These are phyloP conservation scores for Gossypium longicalyx DNA, from an alignment of 345 rosid species.

Conservation along the genomic window DNA sequence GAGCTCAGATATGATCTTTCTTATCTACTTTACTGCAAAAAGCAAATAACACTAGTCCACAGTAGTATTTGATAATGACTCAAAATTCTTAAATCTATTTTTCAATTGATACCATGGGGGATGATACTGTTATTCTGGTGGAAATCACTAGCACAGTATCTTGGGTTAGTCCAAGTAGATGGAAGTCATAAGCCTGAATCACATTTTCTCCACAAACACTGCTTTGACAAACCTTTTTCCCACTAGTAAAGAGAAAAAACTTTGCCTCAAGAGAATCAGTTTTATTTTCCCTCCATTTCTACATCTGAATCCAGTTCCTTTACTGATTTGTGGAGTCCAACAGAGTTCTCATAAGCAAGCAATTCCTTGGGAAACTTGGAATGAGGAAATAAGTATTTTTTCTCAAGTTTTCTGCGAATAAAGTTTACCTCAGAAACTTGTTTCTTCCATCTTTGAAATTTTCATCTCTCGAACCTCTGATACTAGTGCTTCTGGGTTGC, in stretches of 20 bases:
- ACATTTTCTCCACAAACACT: background rate
- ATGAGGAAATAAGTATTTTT: background rate
- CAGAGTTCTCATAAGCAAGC: background rate
- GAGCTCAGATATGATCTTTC: background rate
- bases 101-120: background rate
- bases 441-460: conserved; percentile 1
- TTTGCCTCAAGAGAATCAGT: background rate
- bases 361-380: background rate
- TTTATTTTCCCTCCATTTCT: background rate
- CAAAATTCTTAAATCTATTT: background rate
- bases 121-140: background rate
- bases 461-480: background rate
- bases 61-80: background rate
- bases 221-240: background rate
- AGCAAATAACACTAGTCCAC: background rate
- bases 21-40: background rate
- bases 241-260: background rate
- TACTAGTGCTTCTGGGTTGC: conserved; percentile 15
- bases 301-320: background rate
- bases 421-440: conserved; percentile 1
- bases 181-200: background rate
- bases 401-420: background rate
- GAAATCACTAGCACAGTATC: too few relatives aligned
- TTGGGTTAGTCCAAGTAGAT: background rate
- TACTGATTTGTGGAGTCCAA: background rate